Evolutionary conservation across 805 yeast genomes (phyloP).

Genomic region (Candida adriatica): DNA sequence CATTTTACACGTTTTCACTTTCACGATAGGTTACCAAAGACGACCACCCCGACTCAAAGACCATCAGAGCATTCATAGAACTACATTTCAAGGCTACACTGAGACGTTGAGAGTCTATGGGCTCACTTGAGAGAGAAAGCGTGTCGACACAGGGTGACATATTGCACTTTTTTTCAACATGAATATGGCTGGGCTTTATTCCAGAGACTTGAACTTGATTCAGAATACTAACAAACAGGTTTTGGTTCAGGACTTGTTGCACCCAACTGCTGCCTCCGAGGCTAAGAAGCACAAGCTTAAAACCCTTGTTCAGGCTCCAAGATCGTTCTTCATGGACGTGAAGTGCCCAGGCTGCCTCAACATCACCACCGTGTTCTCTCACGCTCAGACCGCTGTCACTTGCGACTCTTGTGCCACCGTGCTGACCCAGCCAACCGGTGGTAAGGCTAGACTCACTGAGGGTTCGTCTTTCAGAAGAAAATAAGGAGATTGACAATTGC

Average conservation of each 20-base stretch:
- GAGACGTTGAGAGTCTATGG: constrained; percentile 4
- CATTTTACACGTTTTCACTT: too few species aligned
- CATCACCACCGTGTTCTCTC: constrained; percentile 99
- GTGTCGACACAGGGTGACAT: constrained; percentile 10
- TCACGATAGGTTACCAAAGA: too few species aligned
- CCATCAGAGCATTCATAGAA: constrained; percentile 4
- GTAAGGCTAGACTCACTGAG: constrained; percentile 99
- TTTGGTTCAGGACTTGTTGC: constrained; percentile 97
- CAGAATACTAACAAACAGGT: constrained; percentile 44
- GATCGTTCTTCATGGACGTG: constrained; percentile 99
- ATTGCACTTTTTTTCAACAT: constrained; percentile 10
- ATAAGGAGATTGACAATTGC: constrained; percentile 57
- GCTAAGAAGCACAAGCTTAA: constrained; percentile 95
- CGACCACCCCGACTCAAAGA: background rate
- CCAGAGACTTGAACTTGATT: too few species aligned
- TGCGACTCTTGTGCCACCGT: constrained; percentile 99
- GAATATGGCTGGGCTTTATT: too few species aligned
- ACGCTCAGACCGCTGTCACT: constrained; percentile 99
- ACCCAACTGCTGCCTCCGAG: constrained; percentile 97
- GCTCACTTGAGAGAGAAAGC: constrained; percentile 7
- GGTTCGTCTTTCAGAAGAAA: constrained; percentile 99
- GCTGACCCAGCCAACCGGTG: constrained; percentile 99
- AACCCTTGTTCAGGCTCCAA: constrained; percentile 95
- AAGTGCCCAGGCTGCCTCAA: constrained; percentile 99
- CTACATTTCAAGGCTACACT: constrained; percentile 3